phyloP scores from a whole-genome alignment of 805 yeast species.

The Teunomyces panamensis region DNA sequence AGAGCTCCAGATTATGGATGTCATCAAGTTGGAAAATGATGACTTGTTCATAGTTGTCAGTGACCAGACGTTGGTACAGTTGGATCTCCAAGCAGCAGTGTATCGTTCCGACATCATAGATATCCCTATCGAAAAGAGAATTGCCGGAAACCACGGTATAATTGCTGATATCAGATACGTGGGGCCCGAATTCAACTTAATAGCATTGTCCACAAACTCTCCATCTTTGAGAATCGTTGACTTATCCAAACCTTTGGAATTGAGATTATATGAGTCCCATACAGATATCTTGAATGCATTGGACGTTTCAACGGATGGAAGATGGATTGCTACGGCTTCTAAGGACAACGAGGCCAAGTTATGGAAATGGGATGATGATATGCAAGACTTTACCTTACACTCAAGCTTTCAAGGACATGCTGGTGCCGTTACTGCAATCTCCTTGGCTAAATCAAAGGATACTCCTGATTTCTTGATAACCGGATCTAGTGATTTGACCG shows the following conservation, averaged over 20 bases:
- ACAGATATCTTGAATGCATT: constrained; percentile 77
- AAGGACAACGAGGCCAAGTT: constrained; percentile 83
- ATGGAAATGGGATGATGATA: constrained; percentile 63
- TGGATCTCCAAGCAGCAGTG: constrained; percentile 26
- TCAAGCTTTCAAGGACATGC: constrained; percentile 83
- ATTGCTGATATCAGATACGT: constrained; percentile 84
- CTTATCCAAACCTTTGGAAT: constrained; percentile 57
- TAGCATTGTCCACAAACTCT: constrained; percentile 92
- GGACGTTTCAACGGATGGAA: constrained; percentile 75
- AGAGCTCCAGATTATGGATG: constrained; percentile 69
- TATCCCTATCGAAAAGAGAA: constrained; percentile 48
- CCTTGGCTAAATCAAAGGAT: constrained; percentile 56
- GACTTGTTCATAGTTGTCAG: constrained; percentile 58
- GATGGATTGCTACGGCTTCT: constrained; percentile 88
- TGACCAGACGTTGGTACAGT: constrained; percentile 75
- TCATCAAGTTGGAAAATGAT: constrained; percentile 36
- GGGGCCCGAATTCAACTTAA: constrained; percentile 53
- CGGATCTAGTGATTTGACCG: constrained; percentile 80
- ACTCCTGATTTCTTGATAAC: constrained; percentile 72
- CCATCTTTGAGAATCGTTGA: constrained; percentile 79
- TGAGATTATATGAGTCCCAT: constrained; percentile 74
- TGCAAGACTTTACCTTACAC: constrained; percentile 40
- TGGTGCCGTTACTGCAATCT: constrained; percentile 80
- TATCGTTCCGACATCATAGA: constrained; percentile 4
- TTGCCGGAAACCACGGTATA: constrained; percentile 95